Base-by-base conservation (phyloP, 257 asterid species). In the Solanum rostratum region DNA sequence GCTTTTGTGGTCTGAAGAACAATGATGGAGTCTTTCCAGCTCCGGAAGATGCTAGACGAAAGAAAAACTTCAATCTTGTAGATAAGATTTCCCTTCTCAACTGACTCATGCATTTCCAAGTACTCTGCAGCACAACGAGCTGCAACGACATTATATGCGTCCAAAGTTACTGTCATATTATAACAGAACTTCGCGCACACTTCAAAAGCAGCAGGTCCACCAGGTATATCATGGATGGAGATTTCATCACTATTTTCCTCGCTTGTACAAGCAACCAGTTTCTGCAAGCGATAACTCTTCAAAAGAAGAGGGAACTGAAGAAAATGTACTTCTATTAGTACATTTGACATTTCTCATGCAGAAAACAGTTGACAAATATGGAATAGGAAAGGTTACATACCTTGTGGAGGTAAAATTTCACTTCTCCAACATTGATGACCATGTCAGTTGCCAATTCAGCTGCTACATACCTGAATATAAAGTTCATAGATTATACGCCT, bases 1-100 rank as follows among this genome's bases (percentile, higher is more conserved):
- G 93, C 88, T 87, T 90, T 92, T 18, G 97, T 90, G 7, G 99
- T 90, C 80, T 93, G 97, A 59, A 95, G 97, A 22, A 93, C 98
- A 29, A 94, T 95, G 22, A 95, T 91, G 10, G 99, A 91, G 90
- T 95, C 99, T 88, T 95, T 95, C 99, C 99, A 95, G 86, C 95
- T 93, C 14, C 93, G 88, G 84, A 94, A 91, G 85, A 95, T 87
- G 90, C 97, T 91, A 10, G 99, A 95, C 14, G 87, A 91, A 37
- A 95, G 92, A 84, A 95, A 95, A 80, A 95, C 92, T 18, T 94
- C 98, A 18, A 94, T 91, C 85, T 94, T 95, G 95, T 93, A 91
- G n/a, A 91, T 81, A 79, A 95, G 98, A 69, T 95, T 95, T 82
- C 99, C 98, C 84, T 93, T 93, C 65, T 95, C 99, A 8, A 90